phyloP scores from a whole-genome alignment of 768 basidiomycete genomes.

The Lactarius quietus region DNA sequence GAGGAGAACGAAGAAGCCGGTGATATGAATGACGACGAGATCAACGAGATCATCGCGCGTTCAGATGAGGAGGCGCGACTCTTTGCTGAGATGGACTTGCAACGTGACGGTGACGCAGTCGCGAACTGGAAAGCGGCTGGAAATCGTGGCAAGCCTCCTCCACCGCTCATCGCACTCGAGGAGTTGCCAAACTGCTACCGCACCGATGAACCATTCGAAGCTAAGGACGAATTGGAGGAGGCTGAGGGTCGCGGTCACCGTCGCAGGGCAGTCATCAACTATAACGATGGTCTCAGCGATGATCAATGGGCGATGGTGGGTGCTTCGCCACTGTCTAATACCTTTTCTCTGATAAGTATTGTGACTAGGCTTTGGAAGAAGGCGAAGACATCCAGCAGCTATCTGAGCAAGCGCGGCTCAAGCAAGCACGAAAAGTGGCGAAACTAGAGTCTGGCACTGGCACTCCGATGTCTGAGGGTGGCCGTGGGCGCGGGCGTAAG shows the following conservation, averaged over 20 bases:
- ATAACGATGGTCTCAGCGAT: constrained; percentile 91
- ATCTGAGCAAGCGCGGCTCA: constrained; percentile 59
- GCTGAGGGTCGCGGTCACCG: constrained; percentile 83
- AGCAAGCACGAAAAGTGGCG: constrained; percentile 56
- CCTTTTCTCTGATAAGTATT: neutral
- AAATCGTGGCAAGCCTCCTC: constrained; percentile 73
- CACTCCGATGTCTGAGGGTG: constrained; percentile 59
- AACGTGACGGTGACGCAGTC: constrained; percentile 65
- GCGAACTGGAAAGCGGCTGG: constrained; percentile 70
- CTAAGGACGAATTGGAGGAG: constrained; percentile 55
- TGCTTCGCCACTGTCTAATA: constrained; percentile 15
- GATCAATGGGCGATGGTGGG: constrained; percentile 87
- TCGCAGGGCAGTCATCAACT: constrained; percentile 78
- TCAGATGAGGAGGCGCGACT: constrained; percentile 70
- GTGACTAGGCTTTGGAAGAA: constrained; percentile 64
- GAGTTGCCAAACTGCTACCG: constrained; percentile 94
- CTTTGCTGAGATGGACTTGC: constrained; percentile 80
- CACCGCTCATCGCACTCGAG: constrained; percentile 73
- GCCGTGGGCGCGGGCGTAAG: constrained; percentile 54
- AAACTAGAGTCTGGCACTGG: constrained; percentile 59
- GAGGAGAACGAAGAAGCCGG: constrained; percentile 88
- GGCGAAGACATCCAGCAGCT: constrained; percentile 78
- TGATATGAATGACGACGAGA: constrained; percentile 91
- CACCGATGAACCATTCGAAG: constrained; percentile 74
- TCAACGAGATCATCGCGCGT: constrained; percentile 90